Evolutionary conservation across 2,329 filamentous ascomycete species (phyloP).

Genomic region (Diaporthe citrichinensis): DNA sequence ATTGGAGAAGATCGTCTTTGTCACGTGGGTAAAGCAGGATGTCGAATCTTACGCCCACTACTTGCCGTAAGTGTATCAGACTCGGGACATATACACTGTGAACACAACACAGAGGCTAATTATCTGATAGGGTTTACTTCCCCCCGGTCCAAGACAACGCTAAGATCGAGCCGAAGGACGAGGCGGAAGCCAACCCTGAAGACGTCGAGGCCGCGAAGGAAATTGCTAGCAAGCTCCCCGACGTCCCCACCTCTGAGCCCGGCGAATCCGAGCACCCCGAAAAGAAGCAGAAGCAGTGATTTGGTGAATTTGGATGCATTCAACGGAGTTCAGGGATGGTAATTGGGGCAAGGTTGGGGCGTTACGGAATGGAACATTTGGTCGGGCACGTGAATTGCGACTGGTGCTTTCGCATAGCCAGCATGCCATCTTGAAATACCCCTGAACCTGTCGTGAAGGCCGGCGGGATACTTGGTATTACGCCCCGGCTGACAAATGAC

Average conservation of each 20-base stretch:
- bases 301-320: slow-evolving; percentile 16
- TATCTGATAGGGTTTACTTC: slow-evolving; percentile 47
- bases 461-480: background rate
- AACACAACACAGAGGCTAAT: background rate
- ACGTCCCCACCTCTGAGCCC: slow-evolving; percentile 47
- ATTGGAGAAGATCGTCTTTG: slow-evolving; percentile 85
- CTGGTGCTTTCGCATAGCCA: slow-evolving; percentile 9
- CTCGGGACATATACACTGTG: fast-evolving
- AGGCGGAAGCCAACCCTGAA: slow-evolving; percentile 24
- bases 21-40: slow-evolving; percentile 86
- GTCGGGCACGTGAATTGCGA: background rate
- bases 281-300: slow-evolving; percentile 48
- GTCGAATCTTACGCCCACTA: slow-evolving; percentile 77
- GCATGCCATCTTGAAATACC: slow-evolving; percentile 34
- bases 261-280: slow-evolving; percentile 44
- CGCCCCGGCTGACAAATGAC: background rate
- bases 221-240: slow-evolving; percentile 48
- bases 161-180: slow-evolving; percentile 20
- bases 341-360: slow-evolving; percentile 6
- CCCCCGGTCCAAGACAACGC: slow-evolving; percentile 46
- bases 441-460: background rate
- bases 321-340: slow-evolving; percentile 29
- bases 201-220: slow-evolving; percentile 44
- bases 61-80: slow-evolving; percentile 76
- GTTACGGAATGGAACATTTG: slow-evolving; percentile 21